Base-by-base conservation (phyloP, 306 rosid species). In the Castanospermum australe region DNA sequence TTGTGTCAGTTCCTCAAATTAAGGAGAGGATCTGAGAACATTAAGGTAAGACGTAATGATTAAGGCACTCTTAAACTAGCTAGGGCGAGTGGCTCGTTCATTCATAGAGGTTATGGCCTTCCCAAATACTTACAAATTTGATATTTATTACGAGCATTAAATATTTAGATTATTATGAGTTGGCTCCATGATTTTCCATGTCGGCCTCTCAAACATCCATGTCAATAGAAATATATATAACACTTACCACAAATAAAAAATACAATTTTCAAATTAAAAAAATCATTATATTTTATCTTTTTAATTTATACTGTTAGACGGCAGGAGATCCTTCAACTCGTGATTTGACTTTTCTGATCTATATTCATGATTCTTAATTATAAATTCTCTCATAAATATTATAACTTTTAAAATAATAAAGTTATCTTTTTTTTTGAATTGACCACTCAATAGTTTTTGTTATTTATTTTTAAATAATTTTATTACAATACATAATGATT, bases 1-100 rank as follows among this genome's bases (percentile, higher is more conserved):
- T 24, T 6, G 25, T 18, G 21, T 33, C 1, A 61, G 57, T 68
- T 83, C 88, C 82, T 75, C 61, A 68, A 41, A 71, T 52, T 52
- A 18, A 39, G 77, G 52, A 75, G 75, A 62, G 22, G 55, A 55
- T 33, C 57, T 60, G 38, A 71, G 64, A 48, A 48, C 51, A 47
- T 22, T 22, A 24, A 25, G 72, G 56, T 33, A 60, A 48, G 54
- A 33, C 52, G 5, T 63, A 63, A 32, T 55, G 56, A 73, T 54
- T 18, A 42, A 73, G 69, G 8, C 25, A 18, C 35, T 66, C 33
- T 44, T 44, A 42, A 2, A 5, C 21, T 74, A 25, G 66, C 3
- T 38, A 5, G 48, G 22, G 3, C 3, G 41, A 9, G 24, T 42
- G 38, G 15, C 41, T 45, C 57, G 15, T 24, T 44, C 41, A 68